A percentile compares a stretch with the other conserved stretches of the same genome.
Conservation (phyloP, 2,329 filamentous ascomycete species). For the Amylocarpus encephaloides region DNA sequence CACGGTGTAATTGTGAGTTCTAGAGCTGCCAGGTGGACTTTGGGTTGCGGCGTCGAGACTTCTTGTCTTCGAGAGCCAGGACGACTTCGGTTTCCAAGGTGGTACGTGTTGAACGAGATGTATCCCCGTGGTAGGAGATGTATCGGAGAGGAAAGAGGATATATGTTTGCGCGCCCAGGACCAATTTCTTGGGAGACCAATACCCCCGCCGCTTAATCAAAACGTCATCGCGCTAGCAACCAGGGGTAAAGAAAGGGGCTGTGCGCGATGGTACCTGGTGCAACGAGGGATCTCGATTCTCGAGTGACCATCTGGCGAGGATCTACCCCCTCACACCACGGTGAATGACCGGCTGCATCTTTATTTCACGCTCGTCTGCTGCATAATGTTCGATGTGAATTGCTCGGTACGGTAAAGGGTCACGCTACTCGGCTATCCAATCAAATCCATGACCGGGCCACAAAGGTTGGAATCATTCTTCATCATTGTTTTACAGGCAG, state of each 20-base stretch:
- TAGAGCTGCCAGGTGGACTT: conserved; percentile 3
- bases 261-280: neutral
- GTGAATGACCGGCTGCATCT: no score
- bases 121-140: no score
- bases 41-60: neutral
- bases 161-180: no score
- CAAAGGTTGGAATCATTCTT: neutral
- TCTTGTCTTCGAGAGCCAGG: neutral
- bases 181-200: neutral
- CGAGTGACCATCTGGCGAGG: neutral
- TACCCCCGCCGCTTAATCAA: neutral
- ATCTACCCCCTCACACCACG: neutral
- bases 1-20: neutral
- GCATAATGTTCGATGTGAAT: neutral
- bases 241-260: neutral
- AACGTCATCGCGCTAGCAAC: conserved; percentile 2
- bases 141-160: no score
- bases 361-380: no score
- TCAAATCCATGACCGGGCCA: no score
- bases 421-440: no score
- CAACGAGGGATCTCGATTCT: no score
- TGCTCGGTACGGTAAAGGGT: no score
- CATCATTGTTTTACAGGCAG: conserved; percentile 9
- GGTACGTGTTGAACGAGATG: no score
- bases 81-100: neutral